Base-by-base conservation (phyloP, 495 filamentous ascomycete genomes). In the Xylaria intraflava region DNA sequence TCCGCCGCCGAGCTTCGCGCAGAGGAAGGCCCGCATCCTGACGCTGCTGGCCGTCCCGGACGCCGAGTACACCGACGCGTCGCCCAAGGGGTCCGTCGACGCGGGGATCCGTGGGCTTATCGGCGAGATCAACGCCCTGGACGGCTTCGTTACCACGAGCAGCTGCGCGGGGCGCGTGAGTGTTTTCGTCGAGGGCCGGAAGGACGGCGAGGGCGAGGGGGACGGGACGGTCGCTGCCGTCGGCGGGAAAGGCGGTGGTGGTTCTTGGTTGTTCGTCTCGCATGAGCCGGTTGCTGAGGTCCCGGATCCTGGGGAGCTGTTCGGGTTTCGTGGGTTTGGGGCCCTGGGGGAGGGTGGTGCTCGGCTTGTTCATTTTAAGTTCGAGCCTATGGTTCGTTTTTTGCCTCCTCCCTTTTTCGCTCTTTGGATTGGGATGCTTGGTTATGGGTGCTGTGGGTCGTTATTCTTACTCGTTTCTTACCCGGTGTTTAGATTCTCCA, bases 21-120 rank as follows among this genome's bases (percentile, higher is more conserved):
- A 64, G 36, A 82, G 81, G 60, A 93, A 92, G 68, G 51, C 57
- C 22, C 77, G 72, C 33, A 92, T 94, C 60, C 69, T 91, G 19
- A 61, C 70, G 36, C 76, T 81, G 48, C 80, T 94, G 12, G 67
- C 81, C 1, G 66, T 79, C 3, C 83, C 87, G 10, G 76, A 78
- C n/a, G 70, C 65, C 4, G 73, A 84, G 36, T 92, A 92, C 66
- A 78, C 77, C 39, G 89, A 93, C 66, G 73, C 81, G 3, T 94
- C 88, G 9, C 90, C 90, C 0, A 95, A 96, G 70, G 90, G 91
- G 6, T 84, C 81, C 0, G 77, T 96, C 17, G 92, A 96, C 62
- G 79, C 71, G 46, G 85, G 77, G 2, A 88, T 96, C 49, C 76
- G 81, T n/a, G 74, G 80, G 14, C 69, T 96, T 49, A 87, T 97